Evolutionary conservation across 352 stramenopile genomes (phyloP).

Genomic region (Halophytophthora polymorphica): DNA sequence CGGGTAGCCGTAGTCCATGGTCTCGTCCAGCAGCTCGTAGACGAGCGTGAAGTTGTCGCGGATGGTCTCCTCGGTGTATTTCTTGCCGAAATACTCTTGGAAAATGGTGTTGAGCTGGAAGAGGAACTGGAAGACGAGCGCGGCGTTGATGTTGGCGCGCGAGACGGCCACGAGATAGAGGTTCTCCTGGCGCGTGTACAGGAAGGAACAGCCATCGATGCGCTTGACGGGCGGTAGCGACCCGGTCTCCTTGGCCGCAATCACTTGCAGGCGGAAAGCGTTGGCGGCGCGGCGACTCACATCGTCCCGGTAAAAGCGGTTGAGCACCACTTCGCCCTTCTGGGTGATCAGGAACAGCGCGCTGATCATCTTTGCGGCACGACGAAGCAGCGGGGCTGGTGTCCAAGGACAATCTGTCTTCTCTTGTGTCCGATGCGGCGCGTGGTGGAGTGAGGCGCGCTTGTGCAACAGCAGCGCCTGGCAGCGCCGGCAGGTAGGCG

Average conservation of each 20-base stretch:
- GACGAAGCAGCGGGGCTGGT: too few species aligned
- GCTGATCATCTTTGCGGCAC: constrained; percentile 83
- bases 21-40: constrained; percentile 99
- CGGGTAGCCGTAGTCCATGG: constrained; percentile 99
- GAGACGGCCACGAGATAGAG: constrained; percentile 98
- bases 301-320: constrained; percentile 81
- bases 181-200: constrained; percentile 97
- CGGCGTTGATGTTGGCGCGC: constrained; percentile 95
- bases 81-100: constrained; percentile 97
- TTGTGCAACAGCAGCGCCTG: too few species aligned
- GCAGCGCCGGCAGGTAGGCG: too few species aligned
- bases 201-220: constrained; percentile 97
- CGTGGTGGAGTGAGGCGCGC: too few species aligned
- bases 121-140: constrained; percentile 96
- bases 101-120: constrained; percentile 96
- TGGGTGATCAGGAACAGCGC: constrained; percentile 79
- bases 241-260: constrained; percentile 95
- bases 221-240: constrained; percentile 93
- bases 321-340: constrained; percentile 81
- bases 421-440: too few species aligned
- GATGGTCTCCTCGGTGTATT: constrained; percentile 97
- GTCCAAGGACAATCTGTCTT: too few species aligned
- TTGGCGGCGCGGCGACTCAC: constrained; percentile 70
- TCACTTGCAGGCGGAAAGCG: constrained; percentile 85
- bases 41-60: constrained; percentile 98